Evolutionary conservation across 257 asterid species (phyloP).

Genomic region (Datura wrightii): DNA sequence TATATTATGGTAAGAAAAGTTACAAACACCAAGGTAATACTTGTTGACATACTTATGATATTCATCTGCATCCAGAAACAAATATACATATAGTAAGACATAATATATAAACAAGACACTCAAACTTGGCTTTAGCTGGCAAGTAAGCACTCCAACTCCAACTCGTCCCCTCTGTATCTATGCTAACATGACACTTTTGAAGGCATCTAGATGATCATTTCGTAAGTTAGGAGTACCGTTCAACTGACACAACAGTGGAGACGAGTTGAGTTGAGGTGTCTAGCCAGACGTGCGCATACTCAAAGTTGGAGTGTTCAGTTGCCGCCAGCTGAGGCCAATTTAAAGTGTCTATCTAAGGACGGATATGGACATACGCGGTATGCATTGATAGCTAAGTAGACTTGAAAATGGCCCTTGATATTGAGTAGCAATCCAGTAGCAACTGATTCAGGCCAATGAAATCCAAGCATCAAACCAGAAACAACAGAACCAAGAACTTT

Average conservation of each 20-base stretch:
- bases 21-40: constrained; percentile 66
- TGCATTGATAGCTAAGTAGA: constrained; percentile 75
- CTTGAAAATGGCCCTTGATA: constrained; percentile 88
- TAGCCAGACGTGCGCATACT: too few species aligned
- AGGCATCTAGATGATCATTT: too few species aligned
- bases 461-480: constrained; percentile 74
- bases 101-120: not conserved
- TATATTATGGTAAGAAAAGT: constrained; percentile 64
- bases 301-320: too few species aligned
- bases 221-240: too few species aligned
- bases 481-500: constrained; percentile 71
- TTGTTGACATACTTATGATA: constrained; percentile 55
- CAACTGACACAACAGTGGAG: too few species aligned
- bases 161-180: too few species aligned
- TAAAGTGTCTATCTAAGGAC: too few species aligned
- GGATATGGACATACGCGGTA: constrained; percentile 47
- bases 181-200: too few species aligned
- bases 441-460: constrained; percentile 87
- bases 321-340: too few species aligned
- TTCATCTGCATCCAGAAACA: constrained; percentile 57
- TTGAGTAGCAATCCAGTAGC: constrained; percentile 78
- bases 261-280: too few species aligned
- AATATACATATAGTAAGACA: not conserved
- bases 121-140: not conserved
- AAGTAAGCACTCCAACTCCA: not conserved